These are phyloP conservation scores for Sclerotinia borealis DNA, from an alignment of 2,329 filamentous ascomycete species.

Conservation along the genomic window DNA sequence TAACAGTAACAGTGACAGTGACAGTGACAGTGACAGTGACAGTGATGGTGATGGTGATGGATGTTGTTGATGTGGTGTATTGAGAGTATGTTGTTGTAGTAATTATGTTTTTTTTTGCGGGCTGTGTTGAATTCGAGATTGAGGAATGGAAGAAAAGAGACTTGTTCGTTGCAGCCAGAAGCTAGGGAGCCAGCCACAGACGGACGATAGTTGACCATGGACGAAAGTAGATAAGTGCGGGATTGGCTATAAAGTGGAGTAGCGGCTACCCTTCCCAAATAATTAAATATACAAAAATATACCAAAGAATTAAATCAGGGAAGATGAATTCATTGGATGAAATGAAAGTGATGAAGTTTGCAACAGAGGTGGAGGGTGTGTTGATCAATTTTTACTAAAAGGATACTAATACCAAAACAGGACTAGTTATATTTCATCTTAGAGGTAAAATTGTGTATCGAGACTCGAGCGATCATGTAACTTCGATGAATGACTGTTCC, in stretches of 20 bases:
- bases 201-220: neutral
- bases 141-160: constrained; percentile 12
- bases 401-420: neutral
- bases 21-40: constrained; percentile 1
- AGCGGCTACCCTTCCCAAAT: neutral
- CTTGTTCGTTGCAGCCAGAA: constrained; percentile 11
- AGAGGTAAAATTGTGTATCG: neutral
- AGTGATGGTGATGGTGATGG: constrained; percentile 5
- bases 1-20: neutral
- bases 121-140: constrained; percentile 12
- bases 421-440: neutral
- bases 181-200: neutral
- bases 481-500: too few relatives aligned
- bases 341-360: neutral
- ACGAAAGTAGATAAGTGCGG: too few relatives aligned
- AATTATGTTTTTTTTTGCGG: constrained; percentile 5
- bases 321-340: neutral
- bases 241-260: neutral
- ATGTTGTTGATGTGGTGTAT: constrained; percentile 9
- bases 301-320: neutral
- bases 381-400: neutral
- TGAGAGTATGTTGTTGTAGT: neutral
- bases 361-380: too few relatives aligned
- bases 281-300: too few relatives aligned
- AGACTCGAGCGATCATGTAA: too few relatives aligned